Base-by-base conservation (phyloP, 495 filamentous ascomycete genomes). In the Jackrogersella minutella region DNA sequence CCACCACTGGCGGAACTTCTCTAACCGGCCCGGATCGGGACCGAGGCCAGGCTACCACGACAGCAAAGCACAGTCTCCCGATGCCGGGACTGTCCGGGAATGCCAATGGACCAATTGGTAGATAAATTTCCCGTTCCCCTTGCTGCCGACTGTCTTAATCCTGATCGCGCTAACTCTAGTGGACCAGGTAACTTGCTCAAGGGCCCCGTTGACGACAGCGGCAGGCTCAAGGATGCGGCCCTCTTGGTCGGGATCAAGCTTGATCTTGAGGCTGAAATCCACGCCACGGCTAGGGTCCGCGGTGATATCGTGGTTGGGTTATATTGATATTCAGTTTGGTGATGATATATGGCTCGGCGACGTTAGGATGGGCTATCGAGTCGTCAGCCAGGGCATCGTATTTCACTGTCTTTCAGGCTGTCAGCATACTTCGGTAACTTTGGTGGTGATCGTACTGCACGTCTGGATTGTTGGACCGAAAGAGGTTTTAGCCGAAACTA, bases 181-280 rank as follows among this genome's bases (percentile, higher is more conserved):
- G 50, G 24, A 30, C 21, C 37, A 74, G 76, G 74, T 8, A 71
- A 71, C 24, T 65, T 80, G 5, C 66, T 80, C 46, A 78, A 78
- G 60, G 78, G 78, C 13, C 71, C 78, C 8, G 69, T 73, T 11
- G 77, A 80, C 40, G 75, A 78, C 8, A 59, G 73, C 13, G 78
- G 78, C 17, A 73, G 74, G 34, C 71, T 79, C 31, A 80, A 78
- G 55, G 74, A 74, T 39, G 77, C 78, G 0, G 77, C 76, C 17
- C 72, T 80, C 53, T 55, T 79, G 71, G 70, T 80, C 44, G 78
- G 78, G 51, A 76, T 80, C 74, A 80, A 80, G 73, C 73, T 70
- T 56, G 68, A 70, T 59, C 63, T 70, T 56, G 68, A 70, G 53
- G 68, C 68, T 63, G 68, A 70, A 37, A 19, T 70, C 13, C 68